Base-by-base conservation (phyloP, 2,329 filamentous ascomycete genomes). In the Colletotrichum sp. region DNA sequence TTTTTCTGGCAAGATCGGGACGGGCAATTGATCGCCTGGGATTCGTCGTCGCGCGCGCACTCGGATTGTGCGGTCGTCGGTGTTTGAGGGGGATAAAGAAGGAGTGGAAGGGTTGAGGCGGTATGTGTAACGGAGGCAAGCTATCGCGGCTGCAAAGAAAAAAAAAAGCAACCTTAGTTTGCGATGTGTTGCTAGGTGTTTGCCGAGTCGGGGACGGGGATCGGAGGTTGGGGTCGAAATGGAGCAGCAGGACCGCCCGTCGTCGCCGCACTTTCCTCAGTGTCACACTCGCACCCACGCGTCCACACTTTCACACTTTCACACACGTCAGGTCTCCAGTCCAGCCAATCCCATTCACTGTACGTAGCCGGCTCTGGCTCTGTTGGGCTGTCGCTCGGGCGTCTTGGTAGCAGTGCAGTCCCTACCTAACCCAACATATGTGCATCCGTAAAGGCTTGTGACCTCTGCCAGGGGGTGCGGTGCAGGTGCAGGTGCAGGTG, bases 191-290 rank as follows among this genome's bases (percentile, higher is more conserved):
- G 70, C 18, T 49, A 49, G 39, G 55, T 59, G 73, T 34, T 72
- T 71, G 52, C 72, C 70, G 65, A 66, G 70, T 76, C 70, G 73
- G 63, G 69, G 44, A 76, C 39, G 39, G 39, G 39, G 39, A 49
- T 72, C 73, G 69, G 73, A 73, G 73, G 73, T 76, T 73, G 73
- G 73, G 73, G 73, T 71, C 71, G 63, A 62, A 65, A 73, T 75
- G 72, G 68, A 75, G 70, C 24, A 70, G 32, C 55, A 62, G 10
- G 32, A 21, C 68, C 57, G 55, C 39, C 39, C 39, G 39, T 28
- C 34, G 24, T 49, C 36, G 63, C 36, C 18, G 63, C 63, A 18
- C 16, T 66, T 49, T 49, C 39, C 39, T 36, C 39, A 49, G 39
- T 49, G 39, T 44, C 39, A 44, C 39, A 18, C 36, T n/a, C 18